Base-by-base conservation (phyloP, 176 grass and related monocot genomes). In the Rhynchospora breviuscula region DNA sequence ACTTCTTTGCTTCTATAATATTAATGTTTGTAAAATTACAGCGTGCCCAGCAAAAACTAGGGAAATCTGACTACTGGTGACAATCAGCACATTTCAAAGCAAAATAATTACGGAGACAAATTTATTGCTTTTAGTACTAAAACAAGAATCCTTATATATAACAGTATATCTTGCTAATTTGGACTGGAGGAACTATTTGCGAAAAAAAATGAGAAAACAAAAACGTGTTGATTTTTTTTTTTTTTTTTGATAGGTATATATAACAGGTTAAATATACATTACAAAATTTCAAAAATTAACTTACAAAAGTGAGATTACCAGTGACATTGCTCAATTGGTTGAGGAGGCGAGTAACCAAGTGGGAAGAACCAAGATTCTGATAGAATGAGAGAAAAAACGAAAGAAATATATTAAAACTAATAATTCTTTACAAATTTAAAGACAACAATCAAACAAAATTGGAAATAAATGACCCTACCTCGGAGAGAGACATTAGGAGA, bases 401-500 rank as follows among this genome's bases (percentile, higher is more conserved):
- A 1, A 33, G 0, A 1, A 59, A 29, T 5, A 6, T 35, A 52
- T 46, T 66, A 46, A 47, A 64, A 48, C 43, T 31, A 47, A 81
- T 21, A 81, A 11, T 67, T 81, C 60, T 26, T 8, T 45, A 80
- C 13, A 63, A 21, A 48, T 49, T 10, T 0, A 80, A 15, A 48
- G 43, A 1, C 7, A 45, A 19, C 0, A 81, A 48, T 23, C 0
- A 9, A 75, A 3, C 65, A 58, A 45, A 84, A 63, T 29, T 59
- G 18, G 46, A 29, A 1, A 4, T 18, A 56, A 78, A 23, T 59
- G 63, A 40, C 23, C 51, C 17, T 78, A 91, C 87, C 92, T 94
- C 85, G 63, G 91, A 86, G 83, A 89, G 66, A 44, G 60, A 83
- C 85, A 94, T 89, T 11, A 11, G 7, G 21, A 56, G 6, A 10